phyloP scores from a whole-genome alignment of 192 early-diverging fungal genomes.

The Rhizophlyctis rosea region DNA sequence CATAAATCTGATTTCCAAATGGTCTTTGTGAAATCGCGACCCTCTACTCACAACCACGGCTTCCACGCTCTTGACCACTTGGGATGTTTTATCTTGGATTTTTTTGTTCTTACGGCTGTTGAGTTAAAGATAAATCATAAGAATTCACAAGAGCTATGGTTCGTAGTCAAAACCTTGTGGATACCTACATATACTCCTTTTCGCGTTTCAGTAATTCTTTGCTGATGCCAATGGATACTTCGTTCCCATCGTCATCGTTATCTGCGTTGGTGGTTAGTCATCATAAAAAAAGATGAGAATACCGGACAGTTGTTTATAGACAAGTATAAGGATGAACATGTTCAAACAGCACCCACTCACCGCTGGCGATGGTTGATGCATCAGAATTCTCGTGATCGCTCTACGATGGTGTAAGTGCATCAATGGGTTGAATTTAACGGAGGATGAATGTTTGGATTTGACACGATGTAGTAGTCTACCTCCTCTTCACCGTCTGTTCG shows the following conservation, averaged over 20 bases:
- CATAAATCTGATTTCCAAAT: slow-evolving; percentile 4
- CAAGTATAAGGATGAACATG: too few species aligned
- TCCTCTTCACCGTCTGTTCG: too few species aligned
- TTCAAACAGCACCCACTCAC: too few species aligned
- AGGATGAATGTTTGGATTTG: too few species aligned
- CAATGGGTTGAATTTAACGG: neutral
- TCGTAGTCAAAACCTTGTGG: neutral
- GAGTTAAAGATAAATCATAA: neutral
- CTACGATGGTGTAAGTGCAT: neutral
- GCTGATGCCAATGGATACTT: slow-evolving; percentile 19
- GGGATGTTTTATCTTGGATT: slow-evolving; percentile 37
- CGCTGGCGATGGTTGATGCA: too few species aligned
- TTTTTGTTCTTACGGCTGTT: slow-evolving; percentile 46
- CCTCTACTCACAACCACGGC: slow-evolving; percentile 32
- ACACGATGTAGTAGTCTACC: too few species aligned
- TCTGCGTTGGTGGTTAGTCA: neutral
- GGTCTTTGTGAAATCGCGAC: neutral
- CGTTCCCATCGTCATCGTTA: neutral
- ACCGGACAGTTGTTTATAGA: neutral
- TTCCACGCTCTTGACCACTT: slow-evolving; percentile 43
- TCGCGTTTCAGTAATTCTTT: slow-evolving; percentile 42
- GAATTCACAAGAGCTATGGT: neutral
- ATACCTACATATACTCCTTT: slow-evolving; percentile 41
- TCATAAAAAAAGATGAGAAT: neutral
- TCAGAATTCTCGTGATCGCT: neutral